Evolutionary conservation across 2,329 filamentous ascomycete genomes (phyloP).

Genomic region (Hirsutella thompsonii): DNA sequence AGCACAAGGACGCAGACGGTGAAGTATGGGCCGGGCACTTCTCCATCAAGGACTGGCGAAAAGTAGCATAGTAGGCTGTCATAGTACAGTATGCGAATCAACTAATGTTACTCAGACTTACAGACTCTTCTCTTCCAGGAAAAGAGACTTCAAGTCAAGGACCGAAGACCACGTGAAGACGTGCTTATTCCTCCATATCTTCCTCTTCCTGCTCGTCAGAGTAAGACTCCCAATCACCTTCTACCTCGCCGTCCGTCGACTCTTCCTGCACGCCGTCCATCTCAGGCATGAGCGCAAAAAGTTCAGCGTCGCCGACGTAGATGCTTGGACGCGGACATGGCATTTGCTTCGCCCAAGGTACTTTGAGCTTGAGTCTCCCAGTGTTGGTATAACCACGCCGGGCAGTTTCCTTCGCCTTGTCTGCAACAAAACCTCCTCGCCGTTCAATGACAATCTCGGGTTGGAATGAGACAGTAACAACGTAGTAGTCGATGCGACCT

Average conservation of each 20-base stretch:
- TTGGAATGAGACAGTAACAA: slow-evolving; percentile 24
- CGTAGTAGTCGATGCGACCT: slow-evolving; percentile 28
- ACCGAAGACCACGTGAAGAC: no score
- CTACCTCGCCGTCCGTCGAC: neutral
- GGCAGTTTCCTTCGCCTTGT: slow-evolving; percentile 1
- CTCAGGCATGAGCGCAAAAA: neutral
- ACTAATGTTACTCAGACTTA: no score
- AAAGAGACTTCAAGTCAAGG: no score
- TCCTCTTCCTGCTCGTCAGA: no score
- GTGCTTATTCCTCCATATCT: neutral
- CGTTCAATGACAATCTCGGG: slow-evolving; percentile 8
- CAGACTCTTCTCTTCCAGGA: no score
- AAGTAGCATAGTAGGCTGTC: no score
- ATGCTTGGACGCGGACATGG: neutral
- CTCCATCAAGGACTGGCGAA: no score
- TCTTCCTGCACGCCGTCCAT: neutral
- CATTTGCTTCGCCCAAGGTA: neutral
- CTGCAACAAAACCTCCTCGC: slow-evolving; percentile 7
- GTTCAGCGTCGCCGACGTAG: neutral
- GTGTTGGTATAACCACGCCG: neutral
- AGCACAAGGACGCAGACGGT: no score
- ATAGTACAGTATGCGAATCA: no score
- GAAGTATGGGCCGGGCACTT: no score
- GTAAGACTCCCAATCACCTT: neutral
- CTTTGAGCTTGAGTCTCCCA: neutral